Base-by-base conservation (phyloP, 306 rosid species). In the Carpinus fangiana region DNA sequence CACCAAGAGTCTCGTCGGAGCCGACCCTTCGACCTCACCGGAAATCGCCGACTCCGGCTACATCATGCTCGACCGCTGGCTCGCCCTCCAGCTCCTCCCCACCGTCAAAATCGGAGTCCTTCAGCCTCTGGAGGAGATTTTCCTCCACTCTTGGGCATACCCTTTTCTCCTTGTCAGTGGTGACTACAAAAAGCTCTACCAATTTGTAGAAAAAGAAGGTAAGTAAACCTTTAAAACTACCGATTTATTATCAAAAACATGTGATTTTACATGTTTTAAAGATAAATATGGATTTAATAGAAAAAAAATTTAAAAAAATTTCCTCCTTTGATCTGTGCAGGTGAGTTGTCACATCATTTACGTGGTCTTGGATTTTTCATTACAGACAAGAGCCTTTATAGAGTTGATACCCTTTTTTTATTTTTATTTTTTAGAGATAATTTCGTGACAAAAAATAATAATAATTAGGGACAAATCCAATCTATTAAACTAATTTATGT, bases 71-170 rank as follows among this genome's bases (percentile, higher is more conserved):
- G 77, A 91, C 79, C 62, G 84, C 11, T 96, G 99, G 99, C 93
- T 93, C 5, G 98, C 93, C 20, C 81, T 96, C 26, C 98, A 93
- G 90, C 65, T 96, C 21, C 89, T 89, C 20, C 98, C 99, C 73
- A 93, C 92, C 0, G 60, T 89, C 41, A 72, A 84, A 73, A 67
- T 93, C 0, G 94, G 98, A 57, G 0, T 82, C 45, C 73, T 90
- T 38, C 99, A 93, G 81, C 99, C 99, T 7, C 86, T 96, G 0
- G 99, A 90, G 75, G 99, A 96, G 84, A 87, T 93, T 50, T 83
- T 96, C 74, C 87, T 96, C 38, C 99, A 96, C 73, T 96, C 99
- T 26, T 96, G 89, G 48, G 53, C 93, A 3, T 91, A 87, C 69
- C 99, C 99, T 0, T 90, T 66, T 56, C 82, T 86, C 73, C 93